Evolutionary conservation across 352 stramenopile genomes (phyloP), one percentile per base, ranked within the genome.

Genomic region (Pythium sukuiense): DNA sequence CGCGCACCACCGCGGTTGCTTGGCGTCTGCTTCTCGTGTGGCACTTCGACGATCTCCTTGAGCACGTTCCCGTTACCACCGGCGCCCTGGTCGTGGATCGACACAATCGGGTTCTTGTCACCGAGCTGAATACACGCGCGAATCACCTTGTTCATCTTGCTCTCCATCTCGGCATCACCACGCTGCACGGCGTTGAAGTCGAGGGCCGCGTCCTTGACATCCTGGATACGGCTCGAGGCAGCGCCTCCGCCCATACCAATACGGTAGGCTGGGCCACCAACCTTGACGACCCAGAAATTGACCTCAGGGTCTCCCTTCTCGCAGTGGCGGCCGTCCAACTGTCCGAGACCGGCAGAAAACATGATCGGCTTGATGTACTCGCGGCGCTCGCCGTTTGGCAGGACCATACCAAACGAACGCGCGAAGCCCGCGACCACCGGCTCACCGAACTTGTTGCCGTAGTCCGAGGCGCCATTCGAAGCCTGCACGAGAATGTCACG

Each of bases 321-420:
- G 52, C 89, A 90, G 78, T 99, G 97, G 37, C 83, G 75, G 24
- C 76, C 93, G 69, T 99, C 97, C 33, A 99, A 81, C 69, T 98
- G 90, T 32, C 98, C 98, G 30, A 99, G 82, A 64, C 98, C 98
- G 6, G 97, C 97, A 52, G 96, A 99, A 69, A 99, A 99, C 97
- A 99, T 99, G 74, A 99, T 99, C 27, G 98, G 98, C 81, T 99
- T 99, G 64, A 99, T 97, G 91, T 98, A 99, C 73, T 99, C 98
- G 67, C 95, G 97, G 30, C 98, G 89, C 66, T 99, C 93, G 41
- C 97, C 97, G 60, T 88, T 97, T 0, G 95, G 90, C 53, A 99
- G 76, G 24, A 97, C 80, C 85, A 99, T 95, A 16, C 98, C 98
- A 70, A 99, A 99, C 14, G 92, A 98, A 33, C 98, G 89, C 32